Conservation (phyloP, 2,329 filamentous ascomycete species). For the Xenoacremonium recifei region DNA sequence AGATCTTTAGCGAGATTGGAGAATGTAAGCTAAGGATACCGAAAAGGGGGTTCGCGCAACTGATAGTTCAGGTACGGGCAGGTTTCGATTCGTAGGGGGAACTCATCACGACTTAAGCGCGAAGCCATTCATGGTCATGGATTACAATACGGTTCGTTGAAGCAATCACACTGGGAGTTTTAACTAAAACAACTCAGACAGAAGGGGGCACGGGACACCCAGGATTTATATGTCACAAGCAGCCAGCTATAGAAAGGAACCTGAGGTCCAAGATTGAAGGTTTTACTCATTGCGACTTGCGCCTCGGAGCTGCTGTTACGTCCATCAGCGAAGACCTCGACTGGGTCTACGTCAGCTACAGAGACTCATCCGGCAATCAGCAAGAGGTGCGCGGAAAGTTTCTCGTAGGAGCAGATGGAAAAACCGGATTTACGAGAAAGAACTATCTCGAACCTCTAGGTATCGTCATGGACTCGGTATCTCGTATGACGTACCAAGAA, state of each 20-base stretch:
- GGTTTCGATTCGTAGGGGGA: slow-evolving; percentile 12
- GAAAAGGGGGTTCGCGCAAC: too few relatives aligned
- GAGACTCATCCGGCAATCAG: neutral
- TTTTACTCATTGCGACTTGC: slow-evolving; percentile 3
- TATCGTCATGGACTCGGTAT: slow-evolving; percentile 35
- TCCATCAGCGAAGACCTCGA: slow-evolving; percentile 18
- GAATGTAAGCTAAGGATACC: slow-evolving; percentile 9
- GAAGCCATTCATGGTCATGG: slow-evolving; percentile 14
- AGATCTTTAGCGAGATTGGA: slow-evolving; percentile 22
- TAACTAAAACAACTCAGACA: slow-evolving; percentile 11
- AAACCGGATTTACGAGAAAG: slow-evolving; percentile 45
- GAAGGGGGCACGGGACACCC: slow-evolving; percentile 24
- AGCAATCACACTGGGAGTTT: neutral
- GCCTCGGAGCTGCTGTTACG: slow-evolving; percentile 6
- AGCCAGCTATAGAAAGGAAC: slow-evolving; percentile 21
- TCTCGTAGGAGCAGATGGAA: slow-evolving; percentile 46
- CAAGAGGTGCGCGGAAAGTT: slow-evolving; percentile 9
- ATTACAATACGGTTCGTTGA: slow-evolving; percentile 11
- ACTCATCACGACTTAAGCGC: slow-evolving; percentile 4
- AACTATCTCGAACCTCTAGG: slow-evolving; percentile 40
- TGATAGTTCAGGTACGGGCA: slow-evolving; percentile 6
- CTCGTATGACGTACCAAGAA: slow-evolving; percentile 31
- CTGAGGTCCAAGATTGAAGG: slow-evolving; percentile 23
- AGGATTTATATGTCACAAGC: slow-evolving; percentile 26
- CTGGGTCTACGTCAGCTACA: slow-evolving; percentile 26